These are phyloP conservation scores for Onygena corvina DNA, from an alignment of 2,329 filamentous ascomycete species.

Conservation along the genomic window DNA sequence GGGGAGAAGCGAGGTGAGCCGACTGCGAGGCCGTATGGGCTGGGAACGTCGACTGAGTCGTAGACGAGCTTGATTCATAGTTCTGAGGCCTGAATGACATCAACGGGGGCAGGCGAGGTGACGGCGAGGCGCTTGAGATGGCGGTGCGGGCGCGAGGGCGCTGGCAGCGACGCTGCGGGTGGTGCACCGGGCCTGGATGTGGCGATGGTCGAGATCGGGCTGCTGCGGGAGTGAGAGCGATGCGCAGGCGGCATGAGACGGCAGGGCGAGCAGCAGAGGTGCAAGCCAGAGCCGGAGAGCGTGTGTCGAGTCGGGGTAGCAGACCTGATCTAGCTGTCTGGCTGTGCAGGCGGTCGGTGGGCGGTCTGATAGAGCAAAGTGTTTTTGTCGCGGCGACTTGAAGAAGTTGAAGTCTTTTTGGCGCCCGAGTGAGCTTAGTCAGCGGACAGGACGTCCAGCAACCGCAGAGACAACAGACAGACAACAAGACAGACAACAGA, in stretches of 20 bases:
- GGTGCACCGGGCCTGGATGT: constrained; percentile 3
- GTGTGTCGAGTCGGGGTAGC: neutral
- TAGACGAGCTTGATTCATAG: constrained; percentile 37
- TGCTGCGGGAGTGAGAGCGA: neutral
- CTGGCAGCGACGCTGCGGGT: constrained; percentile 4
- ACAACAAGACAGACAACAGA: neutral
- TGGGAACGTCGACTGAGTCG: constrained; percentile 34
- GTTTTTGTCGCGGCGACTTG: no score
- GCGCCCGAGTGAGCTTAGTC: no score
- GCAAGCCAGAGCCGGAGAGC: constrained; percentile 2
- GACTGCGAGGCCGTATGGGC: constrained; percentile 33
- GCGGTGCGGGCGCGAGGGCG: constrained; percentile 9
- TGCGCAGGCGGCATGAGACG: constrained; percentile 4
- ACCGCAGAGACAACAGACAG: neutral
- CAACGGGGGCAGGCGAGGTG: constrained; percentile 33
- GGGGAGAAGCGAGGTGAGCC: constrained; percentile 31
- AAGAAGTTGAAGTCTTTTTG: no score
- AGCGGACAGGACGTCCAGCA: no score
- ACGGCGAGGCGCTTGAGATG: constrained; percentile 10
- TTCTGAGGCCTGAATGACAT: constrained; percentile 40
- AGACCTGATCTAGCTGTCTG: neutral
- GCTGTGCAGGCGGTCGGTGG: neutral
- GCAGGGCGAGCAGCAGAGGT: neutral
- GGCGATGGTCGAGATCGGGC: neutral
- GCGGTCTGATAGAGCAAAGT: no score